Evolutionary conservation across 345 rosid genomes (phyloP).

Genomic region (Pistacia integerrima): DNA sequence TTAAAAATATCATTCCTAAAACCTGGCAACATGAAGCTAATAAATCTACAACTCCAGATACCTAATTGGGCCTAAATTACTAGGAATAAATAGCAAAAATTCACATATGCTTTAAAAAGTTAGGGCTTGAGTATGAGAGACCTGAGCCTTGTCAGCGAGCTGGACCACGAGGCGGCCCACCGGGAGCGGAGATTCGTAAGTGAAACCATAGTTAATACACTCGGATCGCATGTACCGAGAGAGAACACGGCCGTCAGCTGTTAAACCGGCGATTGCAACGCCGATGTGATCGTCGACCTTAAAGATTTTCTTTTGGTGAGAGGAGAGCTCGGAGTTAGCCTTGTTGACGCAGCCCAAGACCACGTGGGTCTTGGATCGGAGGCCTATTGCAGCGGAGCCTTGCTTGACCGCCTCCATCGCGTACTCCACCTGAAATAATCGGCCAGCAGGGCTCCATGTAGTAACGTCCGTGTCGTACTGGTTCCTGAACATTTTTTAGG

Average conservation of each 20-base stretch:
- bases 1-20: not conserved
- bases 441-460: slow-evolving; percentile 98
- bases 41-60: not conserved
- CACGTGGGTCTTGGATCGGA: slow-evolving; percentile 96
- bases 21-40: not conserved
- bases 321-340: slow-evolving; percentile 90
- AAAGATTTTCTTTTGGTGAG: slow-evolving; percentile 98
- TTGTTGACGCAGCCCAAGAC: slow-evolving; percentile 93
- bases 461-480: slow-evolving; percentile 99
- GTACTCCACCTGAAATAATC: slow-evolving; percentile 96
- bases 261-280: slow-evolving; percentile 93
- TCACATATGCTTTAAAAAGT: not conserved
- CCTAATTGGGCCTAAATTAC: too few relatives aligned
- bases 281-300: slow-evolving; percentile 99
- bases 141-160: slow-evolving; percentile 99
- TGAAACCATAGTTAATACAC: slow-evolving; percentile 80
- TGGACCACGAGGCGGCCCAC: slow-evolving; percentile 97
- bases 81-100: not conserved
- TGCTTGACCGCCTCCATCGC: slow-evolving; percentile 99
- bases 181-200: slow-evolving; percentile 94
- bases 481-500: slow-evolving; percentile 75
- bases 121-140: slow-evolving; percentile 20
- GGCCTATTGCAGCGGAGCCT: slow-evolving; percentile 98
- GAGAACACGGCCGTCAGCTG: slow-evolving; percentile 96
- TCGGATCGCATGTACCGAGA: slow-evolving; percentile 97